Conservation (phyloP, 805 yeast species). For the Hemisphaericaspora nanyangensis region DNA sequence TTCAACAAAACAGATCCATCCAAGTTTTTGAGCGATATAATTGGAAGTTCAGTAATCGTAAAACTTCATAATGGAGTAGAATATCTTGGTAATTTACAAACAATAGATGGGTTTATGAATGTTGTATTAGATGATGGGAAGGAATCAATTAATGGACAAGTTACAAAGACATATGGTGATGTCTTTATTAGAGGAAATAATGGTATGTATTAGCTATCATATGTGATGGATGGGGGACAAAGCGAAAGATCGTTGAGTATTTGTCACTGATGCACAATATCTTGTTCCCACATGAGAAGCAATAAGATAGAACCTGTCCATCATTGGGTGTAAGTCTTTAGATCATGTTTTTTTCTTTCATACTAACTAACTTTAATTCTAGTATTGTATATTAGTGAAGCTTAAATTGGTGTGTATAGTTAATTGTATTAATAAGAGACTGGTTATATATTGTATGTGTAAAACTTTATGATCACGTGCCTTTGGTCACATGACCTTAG, state of each 20-base stretch:
- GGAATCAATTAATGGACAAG: conserved; percentile 54
- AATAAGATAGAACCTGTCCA: too few species aligned
- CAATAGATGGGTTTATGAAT: conserved; percentile 97
- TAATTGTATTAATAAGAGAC: conserved; percentile 1
- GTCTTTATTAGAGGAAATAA: conserved; percentile 86
- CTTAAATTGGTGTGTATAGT: conserved; percentile 11
- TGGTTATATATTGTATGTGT: too few species aligned
- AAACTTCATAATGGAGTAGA: conserved; percentile 85
- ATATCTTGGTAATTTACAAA: conserved; percentile 63
- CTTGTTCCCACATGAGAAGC: too few species aligned
- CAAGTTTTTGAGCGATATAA: conserved; percentile 72
- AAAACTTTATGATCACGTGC: too few species aligned
- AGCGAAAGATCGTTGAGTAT: too few species aligned
- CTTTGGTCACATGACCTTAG: background rate
- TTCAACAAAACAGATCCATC: conserved; percentile 58
- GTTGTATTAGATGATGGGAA: conserved; percentile 77
- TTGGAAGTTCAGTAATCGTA: conserved; percentile 77
- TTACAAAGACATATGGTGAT: conserved; percentile 57
- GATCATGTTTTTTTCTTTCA: too few species aligned
- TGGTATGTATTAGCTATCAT: conserved; percentile 65
- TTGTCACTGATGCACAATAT: too few species aligned
- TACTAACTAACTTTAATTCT: conserved; percentile 25
- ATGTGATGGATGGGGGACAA: too few species aligned
- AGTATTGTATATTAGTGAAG: conserved; percentile 43
- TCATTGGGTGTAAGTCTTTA: too few species aligned